phyloP scores from a whole-genome alignment of 2,329 filamentous ascomycete species.

The Claviceps pusilla region DNA sequence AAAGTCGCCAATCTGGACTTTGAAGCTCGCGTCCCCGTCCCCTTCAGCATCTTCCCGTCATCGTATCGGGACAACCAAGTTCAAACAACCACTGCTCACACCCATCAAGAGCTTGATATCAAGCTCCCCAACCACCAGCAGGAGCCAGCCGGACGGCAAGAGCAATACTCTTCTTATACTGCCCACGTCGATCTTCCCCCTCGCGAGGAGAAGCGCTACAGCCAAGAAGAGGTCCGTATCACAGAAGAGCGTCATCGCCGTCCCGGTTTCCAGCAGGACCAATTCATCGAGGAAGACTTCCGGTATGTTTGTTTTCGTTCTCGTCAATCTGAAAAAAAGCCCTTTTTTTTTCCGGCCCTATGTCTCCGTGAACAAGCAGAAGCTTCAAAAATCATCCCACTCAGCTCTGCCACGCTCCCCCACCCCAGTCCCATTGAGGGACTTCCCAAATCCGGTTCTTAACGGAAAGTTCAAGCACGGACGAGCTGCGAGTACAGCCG shows the following conservation, averaged over 20 bases:
- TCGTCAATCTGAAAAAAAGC: neutral
- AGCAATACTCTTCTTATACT: conserved; percentile 67
- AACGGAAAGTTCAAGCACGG: neutral
- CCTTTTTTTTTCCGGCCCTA: neutral
- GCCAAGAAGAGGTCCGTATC: conserved; percentile 73
- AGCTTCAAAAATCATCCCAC: neutral
- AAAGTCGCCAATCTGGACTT: conserved; percentile 98
- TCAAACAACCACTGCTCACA: conserved; percentile 39
- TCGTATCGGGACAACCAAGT: conserved; percentile 58
- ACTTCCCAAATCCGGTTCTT: neutral
- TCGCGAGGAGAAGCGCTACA: conserved; percentile 37
- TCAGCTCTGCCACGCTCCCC: neutral
- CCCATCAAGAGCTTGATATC: conserved; percentile 82
- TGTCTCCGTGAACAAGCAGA: neutral
- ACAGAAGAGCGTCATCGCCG: conserved; percentile 63
- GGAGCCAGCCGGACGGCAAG: conserved; percentile 91
- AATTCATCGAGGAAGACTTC: conserved; percentile 34
- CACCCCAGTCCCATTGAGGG: neutral
- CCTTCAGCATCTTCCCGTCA: conserved; percentile 99
- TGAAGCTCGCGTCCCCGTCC: conserved; percentile 97
- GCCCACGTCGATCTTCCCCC: conserved; percentile 48
- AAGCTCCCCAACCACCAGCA: conserved; percentile 41
- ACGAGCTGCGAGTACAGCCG: neutral
- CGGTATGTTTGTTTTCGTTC: conserved; percentile 28
- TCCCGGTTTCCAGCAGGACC: conserved; percentile 47